These are phyloP conservation scores for Globisporangium splendens DNA, from an alignment of 352 stramenopile genomes.

Conservation along the genomic window DNA sequence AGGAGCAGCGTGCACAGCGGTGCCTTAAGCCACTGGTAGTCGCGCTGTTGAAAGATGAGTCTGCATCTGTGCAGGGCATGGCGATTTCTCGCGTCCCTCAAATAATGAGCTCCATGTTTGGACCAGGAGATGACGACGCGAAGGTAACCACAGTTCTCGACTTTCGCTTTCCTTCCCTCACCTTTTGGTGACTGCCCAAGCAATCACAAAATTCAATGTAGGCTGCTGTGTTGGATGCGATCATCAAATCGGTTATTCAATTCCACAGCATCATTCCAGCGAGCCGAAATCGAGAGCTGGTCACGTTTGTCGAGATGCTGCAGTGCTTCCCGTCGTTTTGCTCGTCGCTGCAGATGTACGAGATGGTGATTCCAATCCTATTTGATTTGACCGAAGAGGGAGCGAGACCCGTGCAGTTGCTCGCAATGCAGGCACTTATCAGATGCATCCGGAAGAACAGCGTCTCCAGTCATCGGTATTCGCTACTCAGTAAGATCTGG, in stretches of 20 bases:
- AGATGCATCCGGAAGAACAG: constrained; percentile 70
- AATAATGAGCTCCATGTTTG: constrained; percentile 49
- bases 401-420: constrained; percentile 64
- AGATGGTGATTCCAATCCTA: constrained; percentile 59
- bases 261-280: constrained; percentile 65
- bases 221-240: constrained; percentile 43
- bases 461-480: constrained; percentile 61
- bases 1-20: constrained; percentile 50
- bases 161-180: neutral
- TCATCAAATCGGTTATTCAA: constrained; percentile 67
- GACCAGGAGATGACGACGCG: constrained; percentile 54
- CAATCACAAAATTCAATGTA: constrained; percentile 10
- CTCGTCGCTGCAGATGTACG: constrained; percentile 20
- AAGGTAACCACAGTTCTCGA: constrained; percentile 35
- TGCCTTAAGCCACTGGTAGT: constrained; percentile 63
- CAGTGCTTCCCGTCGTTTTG: constrained; percentile 40
- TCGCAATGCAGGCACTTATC: constrained; percentile 62
- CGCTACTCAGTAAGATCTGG: constrained; percentile 60
- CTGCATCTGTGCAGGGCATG: constrained; percentile 53
- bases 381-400: constrained; percentile 80
- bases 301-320: constrained; percentile 63
- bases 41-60: constrained; percentile 64
- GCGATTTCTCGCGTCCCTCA: constrained; percentile 48
- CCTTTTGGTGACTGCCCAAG: neutral
- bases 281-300: constrained; percentile 67